Percentiles rank a stretch among this genome's conserved stretches.
Conservation (phyloP, 1,284 basidiomycete genomes). For the Rhodotorula glutinis region DNA sequence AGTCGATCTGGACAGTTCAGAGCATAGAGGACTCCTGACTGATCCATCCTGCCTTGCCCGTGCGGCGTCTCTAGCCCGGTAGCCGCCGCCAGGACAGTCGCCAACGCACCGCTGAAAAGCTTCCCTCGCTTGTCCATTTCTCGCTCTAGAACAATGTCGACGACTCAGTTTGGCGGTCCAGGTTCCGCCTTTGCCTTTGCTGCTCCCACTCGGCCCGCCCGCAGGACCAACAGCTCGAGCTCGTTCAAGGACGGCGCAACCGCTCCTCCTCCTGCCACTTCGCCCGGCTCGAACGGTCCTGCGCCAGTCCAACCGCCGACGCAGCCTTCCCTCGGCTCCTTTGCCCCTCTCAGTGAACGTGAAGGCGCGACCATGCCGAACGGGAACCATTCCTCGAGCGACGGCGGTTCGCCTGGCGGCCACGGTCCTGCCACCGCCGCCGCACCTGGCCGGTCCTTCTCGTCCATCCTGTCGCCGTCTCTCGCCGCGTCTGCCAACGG, state of each 20-base stretch:
- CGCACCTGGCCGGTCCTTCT: conserved; percentile 31
- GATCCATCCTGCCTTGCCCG: no score
- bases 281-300: conserved; percentile 16
- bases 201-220: conserved; percentile 25
- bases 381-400: neutral
- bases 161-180: conserved; percentile 26
- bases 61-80: no score
- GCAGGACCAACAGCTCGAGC: conserved; percentile 18
- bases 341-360: conserved; percentile 8
- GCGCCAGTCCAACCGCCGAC: conserved; percentile 29
- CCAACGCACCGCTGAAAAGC: neutral
- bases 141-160: conserved; percentile 14
- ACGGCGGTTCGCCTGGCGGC: neutral
- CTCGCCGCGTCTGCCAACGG: conserved; percentile 4
- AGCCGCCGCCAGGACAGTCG: neutral
- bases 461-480: conserved; percentile 33
- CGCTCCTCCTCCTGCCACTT: neutral
- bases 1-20: no score
- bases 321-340: conserved; percentile 23
- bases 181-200: conserved; percentile 36
- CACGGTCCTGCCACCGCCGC: neutral
- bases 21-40: no score
- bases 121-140: neutral
- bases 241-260: conserved; percentile 18
- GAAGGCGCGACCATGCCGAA: neutral